Conservation (phyloP, 2,329 filamentous ascomycete genomes). For the Cladorrhinum sp. region DNA sequence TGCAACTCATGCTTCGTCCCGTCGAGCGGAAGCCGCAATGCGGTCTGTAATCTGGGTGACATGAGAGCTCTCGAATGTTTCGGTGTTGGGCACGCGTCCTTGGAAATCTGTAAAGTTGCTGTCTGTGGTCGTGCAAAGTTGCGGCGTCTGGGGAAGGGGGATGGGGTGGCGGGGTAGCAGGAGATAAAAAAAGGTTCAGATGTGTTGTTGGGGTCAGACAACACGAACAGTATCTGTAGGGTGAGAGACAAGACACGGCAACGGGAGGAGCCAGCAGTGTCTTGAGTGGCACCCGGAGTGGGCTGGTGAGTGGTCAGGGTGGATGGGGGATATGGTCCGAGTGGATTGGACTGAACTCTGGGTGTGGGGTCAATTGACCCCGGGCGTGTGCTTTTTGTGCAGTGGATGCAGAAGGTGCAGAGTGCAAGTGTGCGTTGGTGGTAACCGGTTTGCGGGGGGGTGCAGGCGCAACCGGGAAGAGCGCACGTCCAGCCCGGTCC, state of each 20-base stretch:
- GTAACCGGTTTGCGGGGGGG: conserved; percentile 8
- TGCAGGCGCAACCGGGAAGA: neutral
- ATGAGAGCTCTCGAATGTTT: conserved; percentile 31
- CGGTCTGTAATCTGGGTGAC: conserved; percentile 48
- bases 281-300: conserved; percentile 2
- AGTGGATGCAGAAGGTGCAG: neutral
- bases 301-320: conserved; percentile 1
- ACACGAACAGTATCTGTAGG: neutral
- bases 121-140: neutral
- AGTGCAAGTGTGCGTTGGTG: conserved; percentile 2
- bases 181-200: neutral
- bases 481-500: neutral
- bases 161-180: conserved; percentile 7
- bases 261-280: neutral
- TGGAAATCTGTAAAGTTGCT: neutral
- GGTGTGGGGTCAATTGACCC: too few relatives aligned
- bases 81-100: neutral
- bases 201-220: conserved; percentile 3
- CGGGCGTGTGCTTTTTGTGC: neutral
- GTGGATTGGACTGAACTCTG: neutral
- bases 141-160: conserved; percentile 2
- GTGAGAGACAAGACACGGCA: neutral
- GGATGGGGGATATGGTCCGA: neutral
- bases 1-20: conserved; percentile 42
- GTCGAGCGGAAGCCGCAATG: conserved; percentile 52